Evolutionary conservation across 2,329 filamentous ascomycete genomes (phyloP).

Genomic region (Juglanconis juglandina): DNA sequence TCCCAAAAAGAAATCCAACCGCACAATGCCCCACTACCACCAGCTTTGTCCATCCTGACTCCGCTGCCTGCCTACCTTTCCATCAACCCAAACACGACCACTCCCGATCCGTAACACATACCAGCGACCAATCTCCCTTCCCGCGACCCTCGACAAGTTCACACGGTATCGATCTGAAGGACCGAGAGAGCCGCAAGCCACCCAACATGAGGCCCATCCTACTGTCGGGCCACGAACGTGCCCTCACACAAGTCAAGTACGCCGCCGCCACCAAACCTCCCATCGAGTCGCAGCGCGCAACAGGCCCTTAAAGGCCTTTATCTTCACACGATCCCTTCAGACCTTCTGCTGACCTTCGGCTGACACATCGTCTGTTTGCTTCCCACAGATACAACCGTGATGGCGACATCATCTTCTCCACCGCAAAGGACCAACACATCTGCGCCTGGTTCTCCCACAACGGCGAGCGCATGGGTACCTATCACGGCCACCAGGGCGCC

Average conservation of each 20-base stretch:
- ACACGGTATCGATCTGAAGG: not conserved
- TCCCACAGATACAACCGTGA: slow-evolving; percentile 75
- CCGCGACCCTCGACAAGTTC: not conserved
- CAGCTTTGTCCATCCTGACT: slow-evolving; percentile 15
- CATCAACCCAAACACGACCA: not conserved
- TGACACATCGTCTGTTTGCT: slow-evolving; percentile 2
- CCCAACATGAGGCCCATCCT: slow-evolving; percentile 92
- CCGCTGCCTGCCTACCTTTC: not conserved
- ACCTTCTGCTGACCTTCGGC: not conserved
- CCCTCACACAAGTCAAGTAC: slow-evolving; percentile 89
- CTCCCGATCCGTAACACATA: not conserved
- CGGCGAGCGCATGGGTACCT: slow-evolving; percentile 94
- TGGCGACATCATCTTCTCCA: slow-evolving; percentile 94
- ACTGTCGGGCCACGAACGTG: slow-evolving; percentile 92
- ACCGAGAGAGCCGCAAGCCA: slow-evolving; percentile 22
- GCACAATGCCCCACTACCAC: slow-evolving; percentile 4
- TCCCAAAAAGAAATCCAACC: slow-evolving; percentile 6
- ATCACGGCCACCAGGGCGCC: slow-evolving; percentile 93
- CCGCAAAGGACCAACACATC: slow-evolving; percentile 92
- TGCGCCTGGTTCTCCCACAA: slow-evolving; percentile 98
- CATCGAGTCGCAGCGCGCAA: slow-evolving; percentile 3
- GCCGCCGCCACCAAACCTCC: slow-evolving; percentile 21
- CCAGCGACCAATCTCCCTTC: slow-evolving; percentile 5
- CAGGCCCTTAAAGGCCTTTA: not conserved
- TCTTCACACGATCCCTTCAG: not conserved